Conservation (phyloP, 331 rosid genomes). For the Quercus phellos region DNA sequence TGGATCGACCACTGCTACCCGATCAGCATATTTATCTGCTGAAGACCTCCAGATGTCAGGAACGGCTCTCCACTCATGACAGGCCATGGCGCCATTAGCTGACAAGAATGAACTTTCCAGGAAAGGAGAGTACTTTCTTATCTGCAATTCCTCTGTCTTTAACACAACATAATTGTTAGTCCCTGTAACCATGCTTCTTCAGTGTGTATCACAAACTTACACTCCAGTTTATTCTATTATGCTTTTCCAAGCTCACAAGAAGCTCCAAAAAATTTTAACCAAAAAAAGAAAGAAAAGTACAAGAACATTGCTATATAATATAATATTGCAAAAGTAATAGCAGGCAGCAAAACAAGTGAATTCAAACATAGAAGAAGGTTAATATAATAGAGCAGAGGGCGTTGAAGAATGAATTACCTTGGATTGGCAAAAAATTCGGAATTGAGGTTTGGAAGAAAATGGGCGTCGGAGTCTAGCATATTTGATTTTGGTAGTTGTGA, state of each 20-base stretch:
- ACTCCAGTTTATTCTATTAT: not conserved
- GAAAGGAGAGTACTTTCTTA: conserved; percentile 72
- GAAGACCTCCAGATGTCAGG: conserved; percentile 96
- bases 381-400: not conserved
- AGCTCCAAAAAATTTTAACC: not conserved
- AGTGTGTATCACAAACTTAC: not conserved
- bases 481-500: conserved; percentile 3
- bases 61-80: conserved; percentile 81
- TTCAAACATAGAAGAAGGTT: not conserved
- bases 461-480: conserved; percentile 11
- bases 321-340: not conserved
- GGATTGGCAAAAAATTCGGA: conserved; percentile 50
- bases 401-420: conserved; percentile 38
- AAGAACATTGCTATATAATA: no score
- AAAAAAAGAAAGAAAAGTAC: no score
- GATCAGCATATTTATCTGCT: conserved; percentile 80
- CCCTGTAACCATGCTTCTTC: not conserved
- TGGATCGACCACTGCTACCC: conserved; percentile 65
- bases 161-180: conserved; percentile 12
- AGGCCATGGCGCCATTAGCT: conserved; percentile 30
- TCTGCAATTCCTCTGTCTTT: conserved; percentile 43
- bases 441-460: conserved; percentile 14
- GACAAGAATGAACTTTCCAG: conserved; percentile 61
- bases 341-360: not conserved
- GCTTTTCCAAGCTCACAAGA: not conserved